Conservation (phyloP, 371 early-diverging fungal species). For the Batkoa obscura region DNA sequence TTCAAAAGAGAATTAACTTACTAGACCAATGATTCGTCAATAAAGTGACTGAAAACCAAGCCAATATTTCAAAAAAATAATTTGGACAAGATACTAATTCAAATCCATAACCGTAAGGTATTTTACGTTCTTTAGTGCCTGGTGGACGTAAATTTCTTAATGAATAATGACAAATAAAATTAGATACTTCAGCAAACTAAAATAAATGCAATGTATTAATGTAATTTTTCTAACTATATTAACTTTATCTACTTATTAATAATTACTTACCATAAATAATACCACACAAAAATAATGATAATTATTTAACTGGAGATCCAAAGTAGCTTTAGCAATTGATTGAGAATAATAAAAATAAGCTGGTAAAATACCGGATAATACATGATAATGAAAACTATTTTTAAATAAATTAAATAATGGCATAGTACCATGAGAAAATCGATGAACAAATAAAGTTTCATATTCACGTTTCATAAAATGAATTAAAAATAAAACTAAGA, state of each 20-base stretch:
- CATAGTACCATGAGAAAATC: constrained; percentile 89
- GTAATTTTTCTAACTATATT: too few species aligned
- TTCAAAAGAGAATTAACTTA: constrained; percentile 13
- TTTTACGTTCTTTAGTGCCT: constrained; percentile 69
- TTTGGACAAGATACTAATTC: constrained; percentile 81
- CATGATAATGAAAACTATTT: constrained; percentile 88
- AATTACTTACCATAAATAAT: background rate
- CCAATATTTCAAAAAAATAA: constrained; percentile 78
- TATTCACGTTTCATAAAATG: constrained; percentile 88
- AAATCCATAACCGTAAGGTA: constrained; percentile 89
- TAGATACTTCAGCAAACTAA: constrained; percentile 58
- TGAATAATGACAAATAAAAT: constrained; percentile 64
- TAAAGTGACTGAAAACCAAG: constrained; percentile 57
- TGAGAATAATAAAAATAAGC: constrained; percentile 77
- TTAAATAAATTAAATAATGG: constrained; percentile 82
- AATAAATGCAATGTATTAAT: background rate
- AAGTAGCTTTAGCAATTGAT: too few species aligned
- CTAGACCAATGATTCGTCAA: constrained; percentile 57
- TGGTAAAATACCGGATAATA: constrained; percentile 67
- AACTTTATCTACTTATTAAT: too few species aligned
- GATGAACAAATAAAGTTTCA: constrained; percentile 85
- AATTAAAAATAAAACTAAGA: constrained; percentile 43
- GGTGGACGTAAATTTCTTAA: constrained; percentile 83
- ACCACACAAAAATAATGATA: background rate
- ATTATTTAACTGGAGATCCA: too few species aligned